Percentiles rank a stretch among this genome's conserved stretches.
Evolutionary conservation across 208 protist species (phyloP).

Genomic region (Herpetomonas tarakana): DNA sequence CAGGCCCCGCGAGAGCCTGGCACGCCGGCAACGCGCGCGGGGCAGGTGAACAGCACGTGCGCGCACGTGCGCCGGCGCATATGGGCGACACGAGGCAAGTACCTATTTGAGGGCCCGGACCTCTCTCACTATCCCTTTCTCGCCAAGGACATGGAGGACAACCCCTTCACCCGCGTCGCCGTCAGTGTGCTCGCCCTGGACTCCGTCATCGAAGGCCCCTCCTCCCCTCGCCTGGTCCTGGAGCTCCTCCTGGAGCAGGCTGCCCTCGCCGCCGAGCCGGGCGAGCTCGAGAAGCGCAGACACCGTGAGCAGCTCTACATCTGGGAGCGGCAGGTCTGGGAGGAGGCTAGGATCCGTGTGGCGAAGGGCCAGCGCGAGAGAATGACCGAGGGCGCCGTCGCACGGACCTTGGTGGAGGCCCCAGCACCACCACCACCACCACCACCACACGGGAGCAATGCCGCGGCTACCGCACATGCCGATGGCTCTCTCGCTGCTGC

Average conservation of each 20-base stretch:
- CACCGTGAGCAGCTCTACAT: slow-evolving; percentile 21
- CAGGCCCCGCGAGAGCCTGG: no score
- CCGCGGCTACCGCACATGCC: background rate
- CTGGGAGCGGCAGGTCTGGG: slow-evolving; percentile 16
- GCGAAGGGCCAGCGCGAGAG: background rate
- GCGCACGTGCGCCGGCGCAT: background rate
- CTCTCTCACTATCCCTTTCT: slow-evolving; percentile 1
- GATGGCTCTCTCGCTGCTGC: background rate
- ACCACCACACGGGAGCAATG: background rate
- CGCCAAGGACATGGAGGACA: slow-evolving; percentile 22
- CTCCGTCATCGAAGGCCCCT: slow-evolving; percentile 26
- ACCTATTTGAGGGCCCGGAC: background rate
- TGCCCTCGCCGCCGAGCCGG: slow-evolving; percentile 15
- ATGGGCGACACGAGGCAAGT: no score
- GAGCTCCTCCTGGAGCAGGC: slow-evolving; percentile 33
- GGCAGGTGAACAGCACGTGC: background rate
- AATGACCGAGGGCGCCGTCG: background rate
- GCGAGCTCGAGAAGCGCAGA: slow-evolving; percentile 16
- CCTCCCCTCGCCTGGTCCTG: slow-evolving; percentile 12
- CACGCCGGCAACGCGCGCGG: no score
- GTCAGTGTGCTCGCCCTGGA: slow-evolving; percentile 20
- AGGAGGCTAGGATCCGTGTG: slow-evolving; percentile 5
- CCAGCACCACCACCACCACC: no score
- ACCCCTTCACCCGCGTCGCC: slow-evolving; percentile 31
- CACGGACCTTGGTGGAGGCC: background rate